Evolutionary conservation across 2,329 filamentous ascomycete genomes (phyloP).

Genomic region (Pseudogymnoascus sp.): DNA sequence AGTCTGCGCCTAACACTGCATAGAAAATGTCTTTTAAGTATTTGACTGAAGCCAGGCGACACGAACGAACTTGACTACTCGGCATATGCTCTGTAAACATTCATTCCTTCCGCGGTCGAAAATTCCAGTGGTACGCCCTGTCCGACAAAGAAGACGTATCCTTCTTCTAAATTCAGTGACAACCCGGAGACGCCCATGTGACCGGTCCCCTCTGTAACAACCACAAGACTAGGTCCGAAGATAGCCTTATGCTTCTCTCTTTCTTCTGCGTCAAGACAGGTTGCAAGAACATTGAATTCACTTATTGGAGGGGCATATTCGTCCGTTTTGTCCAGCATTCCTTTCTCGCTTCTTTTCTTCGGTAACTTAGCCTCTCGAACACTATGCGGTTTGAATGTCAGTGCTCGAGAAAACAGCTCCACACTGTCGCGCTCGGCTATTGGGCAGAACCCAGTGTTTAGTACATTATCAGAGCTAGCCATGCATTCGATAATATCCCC

Average conservation of each 20-base stretch:
- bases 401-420: slow-evolving; percentile 52
- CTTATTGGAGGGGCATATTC: slow-evolving; percentile 60
- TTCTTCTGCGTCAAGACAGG: slow-evolving; percentile 49
- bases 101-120: no score
- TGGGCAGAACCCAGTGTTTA: slow-evolving; percentile 69
- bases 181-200: slow-evolving; percentile 31
- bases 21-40: no score
- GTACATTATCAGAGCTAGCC: slow-evolving; percentile 87
- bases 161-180: slow-evolving; percentile 41
- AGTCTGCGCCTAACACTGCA: no score
- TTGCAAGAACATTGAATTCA: slow-evolving; percentile 63
- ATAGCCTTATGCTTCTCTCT: slow-evolving; percentile 47
- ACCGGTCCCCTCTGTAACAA: slow-evolving; percentile 54
- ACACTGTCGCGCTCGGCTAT: slow-evolving; percentile 54
- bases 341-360: slow-evolving; percentile 40
- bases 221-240: slow-evolving; percentile 54
- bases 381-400: slow-evolving; percentile 59
- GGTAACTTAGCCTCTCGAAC: slow-evolving; percentile 48
- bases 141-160: slow-evolving; percentile 58
- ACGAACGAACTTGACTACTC: no score
- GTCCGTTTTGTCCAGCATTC: slow-evolving; percentile 51
- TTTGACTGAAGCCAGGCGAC: no score
- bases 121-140: slow-evolving; percentile 8
- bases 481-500: slow-evolving; percentile 97
- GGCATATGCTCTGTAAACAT: no score